These are phyloP conservation scores for Angophora floribunda DNA, from an alignment of 345 rosid species.

Conservation along the genomic window DNA sequence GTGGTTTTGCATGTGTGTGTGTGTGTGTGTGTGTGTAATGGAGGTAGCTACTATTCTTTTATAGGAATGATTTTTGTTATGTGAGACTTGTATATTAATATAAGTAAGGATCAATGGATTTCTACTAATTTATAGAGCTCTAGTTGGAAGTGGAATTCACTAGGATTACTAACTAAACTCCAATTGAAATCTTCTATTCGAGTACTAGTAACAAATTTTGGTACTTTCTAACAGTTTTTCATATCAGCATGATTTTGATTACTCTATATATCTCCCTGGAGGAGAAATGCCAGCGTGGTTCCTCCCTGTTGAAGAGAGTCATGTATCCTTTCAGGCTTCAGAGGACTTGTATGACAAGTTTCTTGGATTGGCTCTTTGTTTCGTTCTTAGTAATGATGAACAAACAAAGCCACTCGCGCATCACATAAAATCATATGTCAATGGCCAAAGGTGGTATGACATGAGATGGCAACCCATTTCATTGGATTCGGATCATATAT, in stretches of 20 bases:
- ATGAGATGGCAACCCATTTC: too few relatives aligned
- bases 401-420: too few relatives aligned
- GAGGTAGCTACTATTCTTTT: neutral
- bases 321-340: neutral
- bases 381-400: too few relatives aligned
- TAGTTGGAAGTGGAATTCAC: neutral
- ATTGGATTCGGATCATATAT: too few relatives aligned
- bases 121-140: neutral
- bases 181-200: neutral
- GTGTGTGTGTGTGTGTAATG: neutral
- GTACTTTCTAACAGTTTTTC: neutral
- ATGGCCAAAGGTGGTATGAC: too few relatives aligned
- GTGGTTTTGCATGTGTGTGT: neutral
- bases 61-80: neutral
- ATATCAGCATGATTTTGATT: fast-evolving
- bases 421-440: too few relatives aligned
- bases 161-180: neutral
- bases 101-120: neutral
- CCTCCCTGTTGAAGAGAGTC: neutral
- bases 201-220: too few relatives aligned
- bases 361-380: neutral
- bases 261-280: neutral
- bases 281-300: neutral
- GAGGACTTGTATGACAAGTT: neutral
- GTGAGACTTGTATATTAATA: neutral